Percentiles rank a stretch among this genome's conserved stretches.
These are phyloP conservation scores for Cryptococcus hybrid DNA, from an alignment of 1,284 basidiomycete genomes.

Conservation along the genomic window DNA sequence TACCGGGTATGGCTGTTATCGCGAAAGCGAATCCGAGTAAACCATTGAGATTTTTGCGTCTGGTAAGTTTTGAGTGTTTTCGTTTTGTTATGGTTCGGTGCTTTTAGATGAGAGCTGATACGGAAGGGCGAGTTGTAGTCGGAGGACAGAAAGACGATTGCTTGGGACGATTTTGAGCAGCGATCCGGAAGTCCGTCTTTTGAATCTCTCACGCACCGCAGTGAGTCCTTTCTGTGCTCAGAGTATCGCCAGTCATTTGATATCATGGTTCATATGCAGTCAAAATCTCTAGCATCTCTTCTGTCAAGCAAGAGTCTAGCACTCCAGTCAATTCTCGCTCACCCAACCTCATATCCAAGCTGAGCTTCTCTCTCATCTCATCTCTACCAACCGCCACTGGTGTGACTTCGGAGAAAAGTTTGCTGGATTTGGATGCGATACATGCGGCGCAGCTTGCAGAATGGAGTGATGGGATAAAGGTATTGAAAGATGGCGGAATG, in stretches of 20 bases:
- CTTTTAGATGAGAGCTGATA: conserved; percentile 1
- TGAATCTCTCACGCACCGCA: conserved; percentile 58
- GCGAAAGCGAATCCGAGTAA: conserved; percentile 16
- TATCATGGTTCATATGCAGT: conserved; percentile 45
- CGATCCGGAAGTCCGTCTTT: conserved; percentile 23
- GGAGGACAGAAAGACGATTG: conserved; percentile 33
- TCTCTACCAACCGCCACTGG: neutral
- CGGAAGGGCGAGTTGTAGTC: conserved; percentile 18
- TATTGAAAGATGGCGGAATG: conserved; percentile 78
- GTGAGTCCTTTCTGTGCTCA: conserved; percentile 26
- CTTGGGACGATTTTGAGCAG: conserved; percentile 38
- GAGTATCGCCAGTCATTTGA: neutral
- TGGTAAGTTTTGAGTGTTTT: conserved; percentile 23
- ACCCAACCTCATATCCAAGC: conserved; percentile 56
- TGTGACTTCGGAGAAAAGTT: conserved; percentile 57
- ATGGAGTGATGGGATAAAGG: conserved; percentile 94
- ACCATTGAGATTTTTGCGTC: conserved; percentile 39
- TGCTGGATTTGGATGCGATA: conserved; percentile 83
- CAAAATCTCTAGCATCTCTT: conserved; percentile 72
- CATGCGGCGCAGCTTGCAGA: conserved; percentile 85
- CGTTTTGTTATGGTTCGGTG: neutral
- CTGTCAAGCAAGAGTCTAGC: conserved; percentile 76
- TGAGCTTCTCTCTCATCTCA: conserved; percentile 75
- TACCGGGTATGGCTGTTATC: conserved; percentile 22
- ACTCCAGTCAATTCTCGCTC: conserved; percentile 54